A percentile compares a stretch with the other conserved stretches of the same genome.
Evolutionary conservation across 768 basidiomycete genomes (phyloP).

Genomic region (Mycena belliarum): DNA sequence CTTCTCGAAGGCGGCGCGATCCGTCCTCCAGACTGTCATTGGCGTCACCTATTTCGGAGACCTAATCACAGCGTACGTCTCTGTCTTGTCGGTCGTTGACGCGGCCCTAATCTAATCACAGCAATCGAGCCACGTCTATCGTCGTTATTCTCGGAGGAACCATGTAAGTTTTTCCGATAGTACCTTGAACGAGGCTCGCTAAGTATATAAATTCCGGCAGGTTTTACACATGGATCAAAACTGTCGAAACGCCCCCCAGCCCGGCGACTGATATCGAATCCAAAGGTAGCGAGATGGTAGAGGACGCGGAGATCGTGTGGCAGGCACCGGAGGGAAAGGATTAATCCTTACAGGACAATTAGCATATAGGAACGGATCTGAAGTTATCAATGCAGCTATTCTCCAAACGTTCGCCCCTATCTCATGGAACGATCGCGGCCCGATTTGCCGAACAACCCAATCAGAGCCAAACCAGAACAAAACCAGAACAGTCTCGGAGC

Average conservation of each 20-base stretch:
- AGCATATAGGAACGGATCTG: too few species aligned
- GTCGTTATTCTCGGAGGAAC: constrained; percentile 68
- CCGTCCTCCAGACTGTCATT: constrained; percentile 80
- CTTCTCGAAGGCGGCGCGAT: constrained; percentile 63
- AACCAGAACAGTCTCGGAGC: too few species aligned
- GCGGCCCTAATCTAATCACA: constrained; percentile 29
- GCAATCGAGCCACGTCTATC: constrained; percentile 66
- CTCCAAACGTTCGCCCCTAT: too few species aligned
- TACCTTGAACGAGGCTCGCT: background rate
- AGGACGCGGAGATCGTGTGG: constrained; percentile 25
- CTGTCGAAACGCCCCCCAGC: constrained; percentile 32
- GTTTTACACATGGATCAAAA: constrained; percentile 55
- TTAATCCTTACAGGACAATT: background rate
- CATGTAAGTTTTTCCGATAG: constrained; percentile 43
- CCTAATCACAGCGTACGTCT: constrained; percentile 65
- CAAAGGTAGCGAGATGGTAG: constrained; percentile 23
- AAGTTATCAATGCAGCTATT: too few species aligned
- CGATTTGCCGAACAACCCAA: too few species aligned
- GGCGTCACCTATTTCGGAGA: constrained; percentile 80
- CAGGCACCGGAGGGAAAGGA: constrained; percentile 25
- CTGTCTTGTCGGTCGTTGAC: background rate
- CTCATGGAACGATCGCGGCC: too few species aligned
- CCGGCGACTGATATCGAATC: constrained; percentile 43
- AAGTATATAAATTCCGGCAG: constrained; percentile 26
- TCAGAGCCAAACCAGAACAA: too few species aligned